phyloP scores from a whole-genome alignment of 2,329 filamentous ascomycete species.

The Dendrostoma leiphaemia region DNA sequence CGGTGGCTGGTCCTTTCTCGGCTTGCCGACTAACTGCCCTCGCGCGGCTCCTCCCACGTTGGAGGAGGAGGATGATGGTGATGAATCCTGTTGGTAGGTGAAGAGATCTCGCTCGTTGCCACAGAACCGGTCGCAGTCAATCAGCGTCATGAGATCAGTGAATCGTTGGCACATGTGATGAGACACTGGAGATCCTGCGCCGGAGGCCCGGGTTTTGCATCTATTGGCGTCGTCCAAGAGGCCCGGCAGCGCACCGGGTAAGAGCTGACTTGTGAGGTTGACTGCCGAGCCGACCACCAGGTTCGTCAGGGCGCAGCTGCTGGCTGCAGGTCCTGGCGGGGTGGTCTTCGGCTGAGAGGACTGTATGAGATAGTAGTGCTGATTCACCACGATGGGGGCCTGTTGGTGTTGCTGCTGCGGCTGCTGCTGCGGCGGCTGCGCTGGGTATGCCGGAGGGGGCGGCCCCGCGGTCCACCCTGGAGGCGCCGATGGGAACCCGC shows the following conservation, averaged over 20 bases:
- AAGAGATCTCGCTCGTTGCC: conserved; percentile 56
- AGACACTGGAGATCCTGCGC: conserved; percentile 47
- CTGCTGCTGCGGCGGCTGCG: conserved; percentile 27
- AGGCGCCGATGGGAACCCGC: conserved; percentile 26
- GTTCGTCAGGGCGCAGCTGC: conserved; percentile 29
- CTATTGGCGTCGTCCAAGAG: conserved; percentile 40
- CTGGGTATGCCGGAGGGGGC: conserved; percentile 22
- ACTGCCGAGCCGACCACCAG: conserved; percentile 39
- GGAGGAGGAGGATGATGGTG: background rate
- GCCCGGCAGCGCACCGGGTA: conserved; percentile 34
- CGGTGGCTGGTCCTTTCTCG: conserved; percentile 28
- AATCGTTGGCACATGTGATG: conserved; percentile 63
- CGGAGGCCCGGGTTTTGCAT: conserved; percentile 41
- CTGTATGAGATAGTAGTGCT: conserved; percentile 46
- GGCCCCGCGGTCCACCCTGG: conserved; percentile 21
- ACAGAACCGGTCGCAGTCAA: conserved; percentile 60
- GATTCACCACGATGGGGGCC: conserved; percentile 48
- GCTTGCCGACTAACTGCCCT: conserved; percentile 2
- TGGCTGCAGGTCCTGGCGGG: conserved; percentile 18
- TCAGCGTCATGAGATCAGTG: conserved; percentile 67
- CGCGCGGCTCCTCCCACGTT: background rate
- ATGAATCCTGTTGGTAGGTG: conserved; percentile 31
- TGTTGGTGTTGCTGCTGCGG: conserved; percentile 24
- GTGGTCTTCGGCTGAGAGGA: conserved; percentile 19
- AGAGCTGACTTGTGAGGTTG: conserved; percentile 40